phyloP scores from a whole-genome alignment of 805 yeast species.

The Kluyveromyces starmeri region DNA sequence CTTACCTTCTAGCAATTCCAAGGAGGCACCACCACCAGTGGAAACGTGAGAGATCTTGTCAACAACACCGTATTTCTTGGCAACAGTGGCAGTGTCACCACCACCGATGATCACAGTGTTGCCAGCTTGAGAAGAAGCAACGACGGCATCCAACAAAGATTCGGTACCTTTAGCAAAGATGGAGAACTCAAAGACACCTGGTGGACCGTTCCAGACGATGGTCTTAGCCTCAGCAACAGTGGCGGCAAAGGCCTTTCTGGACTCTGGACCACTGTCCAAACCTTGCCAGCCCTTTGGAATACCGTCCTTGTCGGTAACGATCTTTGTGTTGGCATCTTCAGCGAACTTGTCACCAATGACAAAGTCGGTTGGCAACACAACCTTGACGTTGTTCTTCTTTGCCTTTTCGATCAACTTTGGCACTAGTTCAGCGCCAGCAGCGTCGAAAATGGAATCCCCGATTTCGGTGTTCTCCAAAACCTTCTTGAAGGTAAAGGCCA shows the following conservation, averaged over 20 bases:
- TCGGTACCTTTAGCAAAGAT: conserved; percentile 88
- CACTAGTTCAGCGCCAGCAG: conserved; percentile 92
- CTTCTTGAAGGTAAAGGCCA: conserved; percentile 99
- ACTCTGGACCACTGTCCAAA: conserved; percentile 90
- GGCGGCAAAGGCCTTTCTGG: conserved; percentile 66
- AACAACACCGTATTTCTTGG: conserved; percentile 95
- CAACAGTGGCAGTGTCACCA: conserved; percentile 99
- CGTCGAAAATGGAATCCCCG: conserved; percentile 88
- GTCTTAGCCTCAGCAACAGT: conserved; percentile 92
- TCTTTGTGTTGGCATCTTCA: conserved; percentile 78
- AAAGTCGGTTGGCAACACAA: conserved; percentile 91
- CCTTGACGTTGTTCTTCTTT: conserved; percentile 87
- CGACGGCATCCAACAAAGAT: conserved; percentile 80
- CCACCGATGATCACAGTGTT: conserved; percentile 93
- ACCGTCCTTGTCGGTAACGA: conserved; percentile 84
- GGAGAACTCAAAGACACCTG: conserved; percentile 98
- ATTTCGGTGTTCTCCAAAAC: conserved; percentile 75
- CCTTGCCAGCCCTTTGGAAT: conserved; percentile 95
- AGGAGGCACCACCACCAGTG: conserved; percentile 99
- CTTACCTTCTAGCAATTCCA: conserved; percentile 98
- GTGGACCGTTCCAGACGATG: conserved; percentile 99
- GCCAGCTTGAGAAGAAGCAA: conserved; percentile 77
- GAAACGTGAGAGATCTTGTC: conserved; percentile 97
- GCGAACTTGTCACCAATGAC: conserved; percentile 92
- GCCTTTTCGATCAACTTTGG: conserved; percentile 91